Conservation (phyloP, 805 yeast species). For the Suhomyces kilbournensis region DNA sequence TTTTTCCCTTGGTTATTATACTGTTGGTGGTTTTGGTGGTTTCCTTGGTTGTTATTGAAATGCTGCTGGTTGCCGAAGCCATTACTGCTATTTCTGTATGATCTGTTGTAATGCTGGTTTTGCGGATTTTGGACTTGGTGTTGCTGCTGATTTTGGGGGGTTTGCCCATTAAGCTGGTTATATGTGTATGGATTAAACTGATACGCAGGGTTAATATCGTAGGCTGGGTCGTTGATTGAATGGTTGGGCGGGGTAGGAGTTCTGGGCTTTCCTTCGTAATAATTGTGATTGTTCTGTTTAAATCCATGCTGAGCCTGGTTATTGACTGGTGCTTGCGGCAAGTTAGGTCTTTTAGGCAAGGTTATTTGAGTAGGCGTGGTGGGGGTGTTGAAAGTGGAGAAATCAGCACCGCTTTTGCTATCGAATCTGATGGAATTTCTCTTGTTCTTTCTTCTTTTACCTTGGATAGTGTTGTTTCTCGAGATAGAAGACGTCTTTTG, state of each 20-base stretch:
- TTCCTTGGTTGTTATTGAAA: conserved; percentile 1
- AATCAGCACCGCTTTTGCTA: conserved; percentile 19
- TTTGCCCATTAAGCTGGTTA: not conserved
- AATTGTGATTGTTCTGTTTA: not conserved
- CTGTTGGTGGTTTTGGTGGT: not conserved
- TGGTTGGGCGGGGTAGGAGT: conserved; percentile 27
- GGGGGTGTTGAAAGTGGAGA: conserved; percentile 15
- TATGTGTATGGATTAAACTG: conserved; percentile 5
- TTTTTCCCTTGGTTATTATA: conserved; percentile 11
- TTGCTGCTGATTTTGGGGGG: not conserved
- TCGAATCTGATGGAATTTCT: conserved; percentile 33
- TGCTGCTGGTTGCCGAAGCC: conserved; percentile 5
- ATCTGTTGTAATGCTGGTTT: conserved; percentile 4
- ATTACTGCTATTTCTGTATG: conserved; percentile 5
- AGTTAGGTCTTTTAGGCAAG: conserved; percentile 18
- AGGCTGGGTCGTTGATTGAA: conserved; percentile 5
- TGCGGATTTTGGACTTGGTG: conserved; percentile 3
- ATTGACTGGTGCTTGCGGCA: conserved; percentile 1
- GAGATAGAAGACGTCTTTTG: conserved; percentile 8
- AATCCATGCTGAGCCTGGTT: conserved; percentile 5
- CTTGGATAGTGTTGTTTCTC: conserved; percentile 17
- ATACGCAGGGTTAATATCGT: conserved; percentile 9
- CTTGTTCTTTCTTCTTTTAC: conserved; percentile 31
- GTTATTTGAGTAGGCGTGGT: conserved; percentile 16
- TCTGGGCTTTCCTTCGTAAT: conserved; percentile 13